These are phyloP conservation scores for Sphagnurus paluster DNA, from an alignment of 1,284 basidiomycete species.

Conservation along the genomic window DNA sequence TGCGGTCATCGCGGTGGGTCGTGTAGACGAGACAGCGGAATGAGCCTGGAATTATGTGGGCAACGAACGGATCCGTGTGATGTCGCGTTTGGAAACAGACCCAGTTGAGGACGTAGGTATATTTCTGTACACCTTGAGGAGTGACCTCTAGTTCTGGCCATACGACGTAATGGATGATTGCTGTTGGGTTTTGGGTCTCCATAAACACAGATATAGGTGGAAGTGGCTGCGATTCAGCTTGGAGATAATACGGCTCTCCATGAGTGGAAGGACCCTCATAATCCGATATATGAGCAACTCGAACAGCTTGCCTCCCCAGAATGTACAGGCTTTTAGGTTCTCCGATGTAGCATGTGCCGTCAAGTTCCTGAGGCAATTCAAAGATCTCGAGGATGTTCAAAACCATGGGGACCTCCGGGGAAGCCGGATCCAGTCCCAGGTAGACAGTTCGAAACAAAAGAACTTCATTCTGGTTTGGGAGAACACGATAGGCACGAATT, in stretches of 20 bases:
- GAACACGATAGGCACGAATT: neutral
- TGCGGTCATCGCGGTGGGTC: slow-evolving; percentile 32
- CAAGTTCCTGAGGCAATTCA: slow-evolving; percentile 26
- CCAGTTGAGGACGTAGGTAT: slow-evolving; percentile 30
- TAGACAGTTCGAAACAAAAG: slow-evolving; percentile 7
- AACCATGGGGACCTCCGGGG: neutral
- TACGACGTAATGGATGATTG: slow-evolving; percentile 39
- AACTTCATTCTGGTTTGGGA: slow-evolving; percentile 20
- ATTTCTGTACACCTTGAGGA: neutral
- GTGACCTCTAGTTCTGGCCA: slow-evolving; percentile 31
- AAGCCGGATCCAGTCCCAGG: neutral
- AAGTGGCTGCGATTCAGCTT: slow-evolving; percentile 33
- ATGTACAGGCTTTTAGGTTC: slow-evolving; percentile 19
- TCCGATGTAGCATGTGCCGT: slow-evolving; percentile 21
- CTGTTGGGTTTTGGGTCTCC: slow-evolving; percentile 32
- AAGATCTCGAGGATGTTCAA: slow-evolving; percentile 32
- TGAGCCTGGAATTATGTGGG: slow-evolving; percentile 46
- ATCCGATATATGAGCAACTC: slow-evolving; percentile 54
- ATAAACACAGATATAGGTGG: slow-evolving; percentile 53
- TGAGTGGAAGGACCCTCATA: slow-evolving; percentile 31
- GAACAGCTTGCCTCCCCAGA: slow-evolving; percentile 17
- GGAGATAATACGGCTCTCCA: slow-evolving; percentile 25
- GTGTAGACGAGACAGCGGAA: slow-evolving; percentile 51
- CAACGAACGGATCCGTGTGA: slow-evolving; percentile 25
- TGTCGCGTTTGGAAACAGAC: slow-evolving; percentile 30